Base-by-base conservation (phyloP, 768 basidiomycete species). In the Lepiota brunneoincarnata region DNA sequence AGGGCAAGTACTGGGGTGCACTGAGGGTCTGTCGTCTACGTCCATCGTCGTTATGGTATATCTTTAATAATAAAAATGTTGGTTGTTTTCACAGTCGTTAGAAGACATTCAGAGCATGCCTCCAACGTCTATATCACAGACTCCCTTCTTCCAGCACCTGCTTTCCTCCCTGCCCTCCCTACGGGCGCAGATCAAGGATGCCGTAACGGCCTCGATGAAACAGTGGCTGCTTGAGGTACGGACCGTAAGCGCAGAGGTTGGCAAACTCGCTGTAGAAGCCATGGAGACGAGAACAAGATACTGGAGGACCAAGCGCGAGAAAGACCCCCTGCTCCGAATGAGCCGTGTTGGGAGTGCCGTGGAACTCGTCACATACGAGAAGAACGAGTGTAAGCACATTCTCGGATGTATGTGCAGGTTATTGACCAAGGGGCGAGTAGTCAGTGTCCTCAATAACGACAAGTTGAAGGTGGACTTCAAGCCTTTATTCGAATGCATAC, bases 1-100 rank as follows among this genome's bases (percentile, higher is more conserved):
- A 94, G 62, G 90, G 91, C 50, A 94, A 89, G 75, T 98, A 93
- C 71, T 98, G 93, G 91, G 95, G 93, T 66, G 97, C 97, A 41
- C 69, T 98, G 67, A 79, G 96, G 75, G 93, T 97, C 68, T 69
- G 93, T 78, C 65, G 52, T 72, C 63, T 64, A 61, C 65, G 65
- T 65, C 66, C 58, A 49, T 67, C 60, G 54, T 63, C 45, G 36
- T 55, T 51, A 63, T 68, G 61, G 57, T 55, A 57, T 64, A 64
- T 59, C 50, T 46, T n/a, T 38, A 66, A 67, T 62, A 65, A 70
- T 69, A 51, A 61, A 69, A 65, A 63, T 63, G 63, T 59, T 59
- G 54, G 20, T 63, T 55, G 43, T 58, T 58, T 66, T 63, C 63
- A 56, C 68, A 98, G 93, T 95, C 94, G 43, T 80, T 98, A 43